Base-by-base conservation (phyloP, 2,329 filamentous ascomycete genomes). In the Paecilomyces sp. region DNA sequence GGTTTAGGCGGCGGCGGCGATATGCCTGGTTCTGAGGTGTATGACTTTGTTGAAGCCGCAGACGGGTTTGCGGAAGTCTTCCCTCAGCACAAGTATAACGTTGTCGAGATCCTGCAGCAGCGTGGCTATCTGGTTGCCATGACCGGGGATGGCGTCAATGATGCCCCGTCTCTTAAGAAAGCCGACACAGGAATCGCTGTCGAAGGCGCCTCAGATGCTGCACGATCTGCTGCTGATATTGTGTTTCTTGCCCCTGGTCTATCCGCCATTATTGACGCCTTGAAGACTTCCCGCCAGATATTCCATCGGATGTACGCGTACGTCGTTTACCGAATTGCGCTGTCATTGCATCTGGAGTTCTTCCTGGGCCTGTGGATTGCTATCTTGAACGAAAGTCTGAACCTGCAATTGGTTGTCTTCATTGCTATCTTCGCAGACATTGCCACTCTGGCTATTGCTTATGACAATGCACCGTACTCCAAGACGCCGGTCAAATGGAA, bases 301-400 rank as follows among this genome's bases (percentile, higher is more conserved):
- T 96, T 96, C 83, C 91, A 96, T 80, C 90, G 92, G 70, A 96
- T 96, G 91, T 94, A 96, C 80, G 89, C 91, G 61, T 96, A 96
- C 81, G 90, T 96, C 66, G 89, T 96, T 70, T 96, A 96, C 82
- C 90, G 92, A 84, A 96, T 96, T 71, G 91, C 92, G 55, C 80
- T 96, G 70, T 96, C 91, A 15, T 86, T 96, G 65, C 92, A 96
- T 76, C 83, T 96, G 72, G 91, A 94, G 79, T 90, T 95, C 74
- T 96, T 92, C 83, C 84, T 96, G 56, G 91, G 91, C 74, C 85
- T 95, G 61, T 95, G 91, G 91, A 94, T 96, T 68, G 89, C 89
- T 68, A 92, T 93, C 68, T 82, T 93, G 68, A 94, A 96, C 83
- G 82, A 85, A 63, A 90, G 86, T 62, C 83, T 96, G 64, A 92